Evolutionary conservation across 2,329 filamentous ascomycete species (phyloP), one percentile per base, ranked within the genome.

Genomic region (Ascosphaera apis): DNA sequence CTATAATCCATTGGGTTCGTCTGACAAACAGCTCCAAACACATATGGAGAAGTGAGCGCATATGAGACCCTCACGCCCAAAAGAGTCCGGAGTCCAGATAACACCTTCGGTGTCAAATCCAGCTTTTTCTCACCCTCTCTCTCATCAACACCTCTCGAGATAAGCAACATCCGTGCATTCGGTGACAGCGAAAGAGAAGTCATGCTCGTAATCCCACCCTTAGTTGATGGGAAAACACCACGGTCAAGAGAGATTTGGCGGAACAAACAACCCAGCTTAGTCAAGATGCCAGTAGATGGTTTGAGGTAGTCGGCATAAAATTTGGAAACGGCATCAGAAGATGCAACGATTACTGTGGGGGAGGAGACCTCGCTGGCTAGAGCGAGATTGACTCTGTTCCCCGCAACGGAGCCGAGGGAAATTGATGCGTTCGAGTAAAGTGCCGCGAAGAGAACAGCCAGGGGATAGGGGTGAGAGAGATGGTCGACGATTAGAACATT

Each of bases 21-120:
- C 57, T 95, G 86, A 1, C 76, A 63, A n/a, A 91, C 69, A 1
- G 84, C 76, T 27, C 88, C 88, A 2, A 84, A 86, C n/a, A 95
- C 79, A 41, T 71, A 69, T 16, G 81, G 63, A 1, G 78, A 73
- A 13, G 82, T 78, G 37, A 98, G 63, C 2, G 83, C 84, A 53
- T 95, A 92, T 35, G 91, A 65, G 38, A 93, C 64, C 36, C 82
- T 71, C 1, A 82, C 76, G 18, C 76, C 70, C 2, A 78, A 80
- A 53, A 83, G 80, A 36, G 91, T 67, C 33, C 84, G 72, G 39
- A 95, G 57, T 48, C 93, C 81, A 0, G 78, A 81, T 30, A 95
- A 63, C 35, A 74, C 69, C 15, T 66, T 56, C 2, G 76, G 72
- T 30, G 68, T 76, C 9, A 95, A 59, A 1, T 68, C 65, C 1